phyloP scores from a whole-genome alignment of 2,329 filamentous ascomycete genomes.

The Fusarium nodosum region DNA sequence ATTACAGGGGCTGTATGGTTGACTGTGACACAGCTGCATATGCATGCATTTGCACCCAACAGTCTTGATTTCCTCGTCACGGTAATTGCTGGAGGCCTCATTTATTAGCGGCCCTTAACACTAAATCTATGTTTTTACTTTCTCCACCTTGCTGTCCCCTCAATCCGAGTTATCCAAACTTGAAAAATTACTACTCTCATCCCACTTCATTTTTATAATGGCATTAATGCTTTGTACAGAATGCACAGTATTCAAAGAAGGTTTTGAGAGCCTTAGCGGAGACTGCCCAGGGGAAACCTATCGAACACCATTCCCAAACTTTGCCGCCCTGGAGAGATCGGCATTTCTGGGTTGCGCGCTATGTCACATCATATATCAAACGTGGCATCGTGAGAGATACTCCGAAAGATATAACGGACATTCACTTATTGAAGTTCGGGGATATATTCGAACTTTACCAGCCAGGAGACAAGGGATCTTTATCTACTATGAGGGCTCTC shows the following conservation, averaged over 20 bases:
- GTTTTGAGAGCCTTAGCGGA: background rate
- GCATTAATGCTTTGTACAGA: background rate
- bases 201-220: no score
- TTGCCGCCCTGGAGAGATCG: background rate
- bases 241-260: background rate
- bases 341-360: background rate
- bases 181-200: no score
- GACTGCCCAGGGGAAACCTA: rapidly evolving
- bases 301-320: background rate
- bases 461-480: background rate
- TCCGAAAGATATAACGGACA: background rate
- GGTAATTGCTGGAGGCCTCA: no score
- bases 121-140: no score
- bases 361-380: background rate
- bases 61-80: no score
- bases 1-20: no score
- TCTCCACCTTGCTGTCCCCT: no score
- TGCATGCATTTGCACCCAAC: no score
- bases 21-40: no score
- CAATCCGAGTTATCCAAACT: no score
- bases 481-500: background rate
- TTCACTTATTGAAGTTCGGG: background rate
- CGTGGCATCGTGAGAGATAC: background rate
- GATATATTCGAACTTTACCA: rapidly evolving
- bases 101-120: no score